A percentile compares a stretch with the other conserved stretches of the same genome.
Evolutionary conservation across 2,329 filamentous ascomycete species (phyloP).

Genomic region (Remersonia thermophila): DNA sequence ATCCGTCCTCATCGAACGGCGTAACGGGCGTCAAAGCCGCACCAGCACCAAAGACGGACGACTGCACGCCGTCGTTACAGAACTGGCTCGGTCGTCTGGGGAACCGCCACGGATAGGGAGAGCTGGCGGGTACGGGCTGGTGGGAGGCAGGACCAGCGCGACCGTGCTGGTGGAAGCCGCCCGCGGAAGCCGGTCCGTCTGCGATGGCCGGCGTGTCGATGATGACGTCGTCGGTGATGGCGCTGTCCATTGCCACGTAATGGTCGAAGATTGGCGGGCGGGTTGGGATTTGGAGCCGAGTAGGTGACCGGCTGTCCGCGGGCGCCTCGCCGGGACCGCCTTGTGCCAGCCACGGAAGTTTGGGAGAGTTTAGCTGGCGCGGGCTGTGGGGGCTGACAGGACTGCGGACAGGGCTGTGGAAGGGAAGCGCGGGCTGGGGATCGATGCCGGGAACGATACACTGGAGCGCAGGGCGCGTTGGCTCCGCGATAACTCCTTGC

Average conservation of each 20-base stretch:
- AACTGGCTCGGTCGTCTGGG: slow-evolving; percentile 13
- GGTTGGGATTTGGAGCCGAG: slow-evolving; percentile 11
- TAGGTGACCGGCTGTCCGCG: slow-evolving; percentile 11
- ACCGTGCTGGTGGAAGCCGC: slow-evolving; percentile 1
- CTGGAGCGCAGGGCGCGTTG: not conserved
- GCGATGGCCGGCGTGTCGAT: slow-evolving; percentile 9
- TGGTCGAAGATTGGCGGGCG: slow-evolving; percentile 3
- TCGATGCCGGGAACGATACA: not conserved
- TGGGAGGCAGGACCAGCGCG: too few relatives aligned
- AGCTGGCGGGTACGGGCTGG: not conserved
- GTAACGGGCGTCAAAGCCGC: slow-evolving; percentile 17
- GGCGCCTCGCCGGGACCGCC: slow-evolving; percentile 1
- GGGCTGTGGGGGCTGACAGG: slow-evolving; percentile 4
- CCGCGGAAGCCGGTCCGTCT: too few relatives aligned
- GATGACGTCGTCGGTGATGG: slow-evolving; percentile 12
- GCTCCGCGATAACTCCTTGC: too few relatives aligned
- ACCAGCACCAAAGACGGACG: slow-evolving; percentile 13
- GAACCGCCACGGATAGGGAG: slow-evolving; percentile 12
- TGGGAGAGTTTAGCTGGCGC: too few relatives aligned
- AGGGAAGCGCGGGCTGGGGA: not conserved
- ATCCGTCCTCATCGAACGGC: slow-evolving; percentile 15
- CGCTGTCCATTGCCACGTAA: slow-evolving; percentile 11
- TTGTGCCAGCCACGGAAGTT: slow-evolving; percentile 11
- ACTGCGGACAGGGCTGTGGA: too few relatives aligned
- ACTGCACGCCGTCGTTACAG: slow-evolving; percentile 7